Percentiles rank a stretch among this genome's conserved stretches.
These are phyloP conservation scores for Omphalea diandra DNA, from an alignment of 441 rosid genomes.

Conservation along the genomic window DNA sequence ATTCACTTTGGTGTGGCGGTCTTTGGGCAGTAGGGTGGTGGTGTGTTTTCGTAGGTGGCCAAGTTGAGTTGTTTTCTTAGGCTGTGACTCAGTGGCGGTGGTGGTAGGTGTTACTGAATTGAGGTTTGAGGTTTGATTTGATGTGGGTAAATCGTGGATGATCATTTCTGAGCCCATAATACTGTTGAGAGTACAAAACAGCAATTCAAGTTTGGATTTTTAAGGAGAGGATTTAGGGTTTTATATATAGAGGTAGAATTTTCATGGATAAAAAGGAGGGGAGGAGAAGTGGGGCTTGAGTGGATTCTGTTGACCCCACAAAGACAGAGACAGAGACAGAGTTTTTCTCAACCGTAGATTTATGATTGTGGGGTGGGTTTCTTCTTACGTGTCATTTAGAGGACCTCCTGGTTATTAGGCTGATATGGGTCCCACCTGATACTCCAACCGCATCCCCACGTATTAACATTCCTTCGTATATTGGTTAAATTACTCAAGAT, in stretches of 20 bases:
- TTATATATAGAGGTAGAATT: neutral
- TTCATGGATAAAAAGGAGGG: neutral
- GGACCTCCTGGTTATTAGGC: neutral
- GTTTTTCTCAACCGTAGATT: slow-evolving; percentile 1
- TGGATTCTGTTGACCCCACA: slow-evolving; percentile 29
- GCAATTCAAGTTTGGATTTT: neutral
- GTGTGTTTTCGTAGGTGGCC: slow-evolving; percentile 31
- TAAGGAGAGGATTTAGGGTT: slow-evolving; percentile 24
- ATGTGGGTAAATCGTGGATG: slow-evolving; percentile 23
- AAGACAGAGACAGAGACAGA: too few species aligned
- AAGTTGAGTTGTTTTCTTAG: slow-evolving; percentile 27
- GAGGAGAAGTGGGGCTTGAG: neutral
- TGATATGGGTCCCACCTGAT: neutral
- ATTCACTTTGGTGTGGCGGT: slow-evolving; percentile 73
- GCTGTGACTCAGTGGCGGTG: slow-evolving; percentile 11
- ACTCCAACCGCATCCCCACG: too few species aligned
- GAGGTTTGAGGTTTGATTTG: slow-evolving; percentile 20
- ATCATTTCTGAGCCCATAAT: slow-evolving; percentile 40
- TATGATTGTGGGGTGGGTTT: neutral
- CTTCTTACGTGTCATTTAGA: neutral
- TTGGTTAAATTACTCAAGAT: too few species aligned
- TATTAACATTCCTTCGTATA: too few species aligned
- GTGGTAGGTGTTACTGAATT: slow-evolving; percentile 21
- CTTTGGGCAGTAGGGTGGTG: slow-evolving; percentile 32
- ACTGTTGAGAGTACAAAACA: neutral